Conservation (phyloP, 805 yeast species). For the Candida sithepensis region DNA sequence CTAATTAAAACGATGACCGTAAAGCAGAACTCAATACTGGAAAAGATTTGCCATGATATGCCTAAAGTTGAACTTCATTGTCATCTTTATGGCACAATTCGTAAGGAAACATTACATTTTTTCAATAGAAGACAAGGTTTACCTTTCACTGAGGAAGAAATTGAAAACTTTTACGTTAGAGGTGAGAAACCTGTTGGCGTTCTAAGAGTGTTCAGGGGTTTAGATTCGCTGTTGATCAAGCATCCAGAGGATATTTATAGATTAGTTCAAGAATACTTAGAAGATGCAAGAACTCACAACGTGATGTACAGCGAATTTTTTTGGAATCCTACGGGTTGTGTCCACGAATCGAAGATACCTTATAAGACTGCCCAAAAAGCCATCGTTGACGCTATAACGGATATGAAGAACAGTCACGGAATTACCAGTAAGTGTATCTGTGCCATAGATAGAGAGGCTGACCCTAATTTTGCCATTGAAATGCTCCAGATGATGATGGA, state of each 20-base stretch:
- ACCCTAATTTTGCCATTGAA: slow-evolving; percentile 23
- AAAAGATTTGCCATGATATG: slow-evolving; percentile 24
- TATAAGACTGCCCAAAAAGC: slow-evolving; percentile 26
- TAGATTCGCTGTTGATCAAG: slow-evolving; percentile 24
- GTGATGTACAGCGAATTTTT: slow-evolving; percentile 28
- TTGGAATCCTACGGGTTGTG: slow-evolving; percentile 34
- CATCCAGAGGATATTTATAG: slow-evolving; percentile 26
- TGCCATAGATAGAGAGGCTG: slow-evolving; percentile 29
- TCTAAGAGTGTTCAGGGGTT: slow-evolving; percentile 26
- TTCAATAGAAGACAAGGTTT: slow-evolving; percentile 23
- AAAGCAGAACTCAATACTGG: not conserved
- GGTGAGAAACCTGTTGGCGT: slow-evolving; percentile 33
- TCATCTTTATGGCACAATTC: slow-evolving; percentile 30
- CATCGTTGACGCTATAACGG: slow-evolving; percentile 24
- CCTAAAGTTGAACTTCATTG: slow-evolving; percentile 33
- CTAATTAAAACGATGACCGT: slow-evolving; percentile 18
- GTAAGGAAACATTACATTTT: slow-evolving; percentile 22
- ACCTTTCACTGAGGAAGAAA: slow-evolving; percentile 23
- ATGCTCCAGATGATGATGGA: slow-evolving; percentile 30
- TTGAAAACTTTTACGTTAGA: slow-evolving; percentile 26
- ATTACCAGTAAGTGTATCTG: slow-evolving; percentile 24
- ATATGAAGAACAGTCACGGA: slow-evolving; percentile 18
- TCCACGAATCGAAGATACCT: slow-evolving; percentile 25
- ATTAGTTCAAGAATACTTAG: slow-evolving; percentile 25
- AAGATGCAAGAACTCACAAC: slow-evolving; percentile 22